A percentile compares a stretch with the other conserved stretches of the same genome.
Evolutionary conservation across 495 filamentous ascomycete species (phyloP).

Genomic region (Xylaria nigripes): DNA sequence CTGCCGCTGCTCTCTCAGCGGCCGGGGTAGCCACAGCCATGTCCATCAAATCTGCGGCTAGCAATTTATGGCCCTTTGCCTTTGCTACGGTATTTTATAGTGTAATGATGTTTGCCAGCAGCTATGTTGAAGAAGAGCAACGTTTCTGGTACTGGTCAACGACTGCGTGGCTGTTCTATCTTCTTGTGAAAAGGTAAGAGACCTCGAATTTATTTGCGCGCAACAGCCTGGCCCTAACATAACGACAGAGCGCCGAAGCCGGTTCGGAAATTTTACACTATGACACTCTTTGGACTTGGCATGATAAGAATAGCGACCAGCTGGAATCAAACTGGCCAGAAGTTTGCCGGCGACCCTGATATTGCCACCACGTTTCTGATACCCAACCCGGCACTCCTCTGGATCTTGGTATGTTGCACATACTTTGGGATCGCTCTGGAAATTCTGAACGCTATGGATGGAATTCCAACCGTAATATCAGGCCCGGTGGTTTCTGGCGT

Average conservation of each 20-base stretch:
- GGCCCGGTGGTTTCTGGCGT: slow-evolving; percentile 29
- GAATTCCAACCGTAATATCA: slow-evolving; percentile 23
- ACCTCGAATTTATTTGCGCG: neutral
- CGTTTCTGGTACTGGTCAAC: slow-evolving; percentile 96
- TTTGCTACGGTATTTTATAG: slow-evolving; percentile 54
- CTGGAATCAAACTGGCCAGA: slow-evolving; percentile 98
- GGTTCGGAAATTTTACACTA: neutral
- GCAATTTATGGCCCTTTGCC: slow-evolving; percentile 21
- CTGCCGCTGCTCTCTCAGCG: slow-evolving; percentile 15
- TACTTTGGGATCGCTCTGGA: slow-evolving; percentile 46
- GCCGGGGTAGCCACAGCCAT: slow-evolving; percentile 15
- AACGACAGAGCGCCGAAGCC: slow-evolving; percentile 7
- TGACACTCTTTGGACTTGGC: slow-evolving; percentile 28
- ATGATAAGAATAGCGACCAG: slow-evolving; percentile 56
- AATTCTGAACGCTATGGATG: slow-evolving; percentile 28
- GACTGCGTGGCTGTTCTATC: slow-evolving; percentile 63
- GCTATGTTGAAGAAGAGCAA: slow-evolving; percentile 96
- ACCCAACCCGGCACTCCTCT: slow-evolving; percentile 54
- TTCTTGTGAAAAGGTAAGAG: slow-evolving; percentile 45
- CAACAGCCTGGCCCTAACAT: slow-evolving; percentile 4
- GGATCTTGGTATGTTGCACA: slow-evolving; percentile 61
- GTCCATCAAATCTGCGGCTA: slow-evolving; percentile 7
- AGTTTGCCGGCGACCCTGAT: slow-evolving; percentile 79
- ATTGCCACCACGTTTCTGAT: slow-evolving; percentile 64
- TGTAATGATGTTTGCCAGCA: slow-evolving; percentile 93